A percentile compares a stretch with the other conserved stretches of the same genome.
Evolutionary conservation across 768 basidiomycete species (phyloP).

Genomic region (Fibroporia radiculosa): DNA sequence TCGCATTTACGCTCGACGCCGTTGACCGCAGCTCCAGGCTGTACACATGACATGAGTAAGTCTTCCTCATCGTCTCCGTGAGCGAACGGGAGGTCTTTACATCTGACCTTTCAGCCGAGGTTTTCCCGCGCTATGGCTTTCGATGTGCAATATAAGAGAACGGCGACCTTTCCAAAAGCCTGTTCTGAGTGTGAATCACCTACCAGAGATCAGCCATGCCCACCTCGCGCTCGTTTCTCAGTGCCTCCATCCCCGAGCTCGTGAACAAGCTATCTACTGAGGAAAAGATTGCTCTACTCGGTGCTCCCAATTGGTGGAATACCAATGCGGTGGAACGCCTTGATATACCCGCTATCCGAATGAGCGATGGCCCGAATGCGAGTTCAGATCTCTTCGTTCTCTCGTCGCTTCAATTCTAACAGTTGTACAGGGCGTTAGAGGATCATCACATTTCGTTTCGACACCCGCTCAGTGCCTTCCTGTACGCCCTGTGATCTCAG

Average conservation of each 20-base stretch:
- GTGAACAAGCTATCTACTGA: constrained; percentile 43
- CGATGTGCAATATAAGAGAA: no score
- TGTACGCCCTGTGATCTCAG: constrained; percentile 25
- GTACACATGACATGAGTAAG: no score
- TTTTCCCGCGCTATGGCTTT: no score
- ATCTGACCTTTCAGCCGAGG: no score
- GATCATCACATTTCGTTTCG: constrained; percentile 56
- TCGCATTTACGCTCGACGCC: no score
- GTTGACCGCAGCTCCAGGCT: no score
- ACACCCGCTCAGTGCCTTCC: constrained; percentile 62
- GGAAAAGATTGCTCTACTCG: constrained; percentile 57
- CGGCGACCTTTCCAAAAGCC: no score
- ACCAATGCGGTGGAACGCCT: constrained; percentile 49
- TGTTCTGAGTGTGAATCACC: no score
- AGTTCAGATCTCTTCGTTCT: constrained; percentile 3
- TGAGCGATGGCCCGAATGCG: constrained; percentile 67
- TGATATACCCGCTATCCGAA: constrained; percentile 57
- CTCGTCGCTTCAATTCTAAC: not conserved
- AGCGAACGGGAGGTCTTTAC: no score
- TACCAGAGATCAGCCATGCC: no score
- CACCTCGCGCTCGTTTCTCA: constrained; percentile 39
- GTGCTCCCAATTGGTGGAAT: constrained; percentile 69
- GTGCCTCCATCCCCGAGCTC: constrained; percentile 46
- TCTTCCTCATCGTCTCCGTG: no score
- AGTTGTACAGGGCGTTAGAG: constrained; percentile 49